Base-by-base conservation (phyloP, 2,329 filamentous ascomycete species). In the Epichloe glyceriae region DNA sequence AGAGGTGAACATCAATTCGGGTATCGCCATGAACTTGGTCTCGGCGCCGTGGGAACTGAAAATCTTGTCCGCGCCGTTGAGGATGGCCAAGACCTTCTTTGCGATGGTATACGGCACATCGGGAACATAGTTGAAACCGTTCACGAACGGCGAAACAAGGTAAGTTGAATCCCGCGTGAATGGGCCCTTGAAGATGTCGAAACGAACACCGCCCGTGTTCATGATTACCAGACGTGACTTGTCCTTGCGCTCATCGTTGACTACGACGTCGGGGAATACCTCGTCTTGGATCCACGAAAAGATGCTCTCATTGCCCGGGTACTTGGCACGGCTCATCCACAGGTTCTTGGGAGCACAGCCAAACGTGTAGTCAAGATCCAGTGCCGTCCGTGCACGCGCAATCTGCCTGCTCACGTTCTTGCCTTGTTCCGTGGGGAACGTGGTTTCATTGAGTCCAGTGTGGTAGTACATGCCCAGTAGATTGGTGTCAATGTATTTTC, bases 401-500 rank as follows among this genome's bases (percentile, higher is more conserved):
- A 97, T 95, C 61, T 80, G 75, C 19, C 72, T 66, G 43, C 82
- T 88, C 12, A 89, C 84, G 50, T 85, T 83, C 48, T 73, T 76
- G 17, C 91, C 91, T 45, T 83, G 75, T 14, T 82, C 71, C 0
- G 91, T 96, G 1, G 80, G 75, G 62, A 97, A 97, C 0, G 80
- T 85, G 0, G 78, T 73, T 15, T 76, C 73, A 58, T 91, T 82
- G 33, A 85, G 78, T 0, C 79, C 79, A 2, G 85, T 87, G 64
- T 97, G 91, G 60, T 93, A 78, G 59, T 90, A 78, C 53, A 94
- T 76, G 1, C 89, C 93, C 54, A 81, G 86, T 0, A 96, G 73
- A 58, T 97, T 97, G 69, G 90, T 96, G 68, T 97, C 91, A 54
- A 97, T 91, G 67, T 96, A 97, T 53, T 84, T 79, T 44, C 91